phyloP scores from a whole-genome alignment of 164 flowering plant species.

The Vitis riparia region DNA sequence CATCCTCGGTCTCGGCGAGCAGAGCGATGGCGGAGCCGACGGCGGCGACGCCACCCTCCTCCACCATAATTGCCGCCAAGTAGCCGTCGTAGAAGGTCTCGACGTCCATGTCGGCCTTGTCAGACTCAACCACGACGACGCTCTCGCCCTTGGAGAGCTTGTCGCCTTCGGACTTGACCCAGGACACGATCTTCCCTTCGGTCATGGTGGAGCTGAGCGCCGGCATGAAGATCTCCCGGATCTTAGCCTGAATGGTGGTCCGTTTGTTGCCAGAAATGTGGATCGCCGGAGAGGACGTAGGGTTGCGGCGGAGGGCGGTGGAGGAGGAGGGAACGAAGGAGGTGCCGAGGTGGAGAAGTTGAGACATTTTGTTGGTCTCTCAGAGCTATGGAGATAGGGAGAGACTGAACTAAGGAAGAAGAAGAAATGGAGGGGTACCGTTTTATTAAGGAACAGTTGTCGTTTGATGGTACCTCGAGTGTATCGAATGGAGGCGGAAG shows the following conservation, averaged over 20 bases:
- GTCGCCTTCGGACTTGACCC: conserved; percentile 95
- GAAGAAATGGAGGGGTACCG: background rate
- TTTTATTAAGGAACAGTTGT: background rate
- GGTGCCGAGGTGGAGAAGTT: conserved; percentile 38
- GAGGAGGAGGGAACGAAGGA: conserved; percentile 56
- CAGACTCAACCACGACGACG: conserved; percentile 96
- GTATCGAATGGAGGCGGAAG: conserved; percentile 58
- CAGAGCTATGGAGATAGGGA: background rate
- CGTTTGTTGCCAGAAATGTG: conserved; percentile 2
- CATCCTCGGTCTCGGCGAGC: conserved; percentile 86
- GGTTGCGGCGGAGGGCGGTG: conserved; percentile 28
- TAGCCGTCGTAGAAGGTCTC: conserved; percentile 97
- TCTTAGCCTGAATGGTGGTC: conserved; percentile 54
- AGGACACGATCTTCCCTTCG: conserved; percentile 92
- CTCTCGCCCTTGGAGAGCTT: conserved; percentile 86
- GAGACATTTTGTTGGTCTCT: conserved; percentile 35
- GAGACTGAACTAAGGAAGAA: background rate
- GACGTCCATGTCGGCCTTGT: conserved; percentile 98
- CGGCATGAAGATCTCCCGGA: conserved; percentile 99
- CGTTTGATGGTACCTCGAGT: conserved; percentile 22
- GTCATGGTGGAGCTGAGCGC: conserved; percentile 98
- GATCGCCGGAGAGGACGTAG: background rate
- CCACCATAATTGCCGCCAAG: conserved; percentile 86
- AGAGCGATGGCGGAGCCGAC: conserved; percentile 96
- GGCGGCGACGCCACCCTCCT: conserved; percentile 89